A percentile compares a stretch with the other conserved stretches of the same genome.
These are phyloP conservation scores for Arthrinium phaeospermum DNA, from an alignment of 2,329 filamentous ascomycete species.

Conservation along the genomic window DNA sequence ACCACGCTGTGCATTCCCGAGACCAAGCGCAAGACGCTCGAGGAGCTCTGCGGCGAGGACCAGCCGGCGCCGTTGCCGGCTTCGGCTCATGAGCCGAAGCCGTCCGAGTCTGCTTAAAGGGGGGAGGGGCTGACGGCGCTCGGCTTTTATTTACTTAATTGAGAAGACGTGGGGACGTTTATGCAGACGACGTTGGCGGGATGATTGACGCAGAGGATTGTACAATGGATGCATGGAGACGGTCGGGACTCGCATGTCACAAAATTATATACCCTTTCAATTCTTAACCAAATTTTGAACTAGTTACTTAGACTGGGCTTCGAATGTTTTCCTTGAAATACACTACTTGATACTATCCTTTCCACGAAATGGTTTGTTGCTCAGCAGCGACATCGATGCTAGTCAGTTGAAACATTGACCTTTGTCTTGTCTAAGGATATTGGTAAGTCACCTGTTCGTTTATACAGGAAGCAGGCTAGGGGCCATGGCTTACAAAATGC, in stretches of 20 bases:
- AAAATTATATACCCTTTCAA: neutral
- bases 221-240: neutral
- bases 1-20: conserved; percentile 75
- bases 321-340: neutral
- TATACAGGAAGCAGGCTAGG: neutral
- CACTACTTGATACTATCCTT: neutral
- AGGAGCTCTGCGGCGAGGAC: conserved; percentile 58
- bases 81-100: neutral
- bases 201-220: neutral
- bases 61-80: conserved; percentile 27
- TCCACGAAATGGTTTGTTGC: too few species aligned
- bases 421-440: neutral
- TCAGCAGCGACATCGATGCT: neutral
- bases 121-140: neutral
- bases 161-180: neutral
- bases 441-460: neutral
- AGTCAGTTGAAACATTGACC: conserved; percentile 29
- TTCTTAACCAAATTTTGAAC: neutral
- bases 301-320: neutral
- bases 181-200: neutral
- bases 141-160: neutral
- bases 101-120: neutral
- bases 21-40: conserved; percentile 76
- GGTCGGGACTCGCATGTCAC: neutral
- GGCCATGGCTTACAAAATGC: conserved; percentile 58